Evolutionary conservation across 1,284 basidiomycete genomes (phyloP).

Genomic region (Marasmius sp.): DNA sequence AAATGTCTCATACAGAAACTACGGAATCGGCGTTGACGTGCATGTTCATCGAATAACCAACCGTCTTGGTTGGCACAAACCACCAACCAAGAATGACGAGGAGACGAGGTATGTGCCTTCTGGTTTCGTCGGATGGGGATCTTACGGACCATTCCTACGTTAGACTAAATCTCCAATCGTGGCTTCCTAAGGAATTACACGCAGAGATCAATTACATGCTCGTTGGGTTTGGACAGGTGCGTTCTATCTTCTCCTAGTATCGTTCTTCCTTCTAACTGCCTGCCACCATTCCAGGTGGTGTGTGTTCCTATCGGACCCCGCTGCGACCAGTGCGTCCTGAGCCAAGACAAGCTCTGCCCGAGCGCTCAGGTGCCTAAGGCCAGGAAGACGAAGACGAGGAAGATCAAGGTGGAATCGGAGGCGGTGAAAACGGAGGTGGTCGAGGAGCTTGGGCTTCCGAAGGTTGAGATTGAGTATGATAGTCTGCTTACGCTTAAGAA

Average conservation of each 20-base stretch:
- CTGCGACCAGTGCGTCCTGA: slow-evolving; percentile 77
- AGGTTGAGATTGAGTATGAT: no score
- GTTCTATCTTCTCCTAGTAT: neutral
- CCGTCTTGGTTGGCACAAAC: slow-evolving; percentile 87
- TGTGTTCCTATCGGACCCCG: slow-evolving; percentile 83
- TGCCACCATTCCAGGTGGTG: slow-evolving; percentile 50
- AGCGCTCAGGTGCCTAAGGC: slow-evolving; percentile 37
- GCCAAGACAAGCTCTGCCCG: slow-evolving; percentile 54
- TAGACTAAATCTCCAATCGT: slow-evolving; percentile 86
- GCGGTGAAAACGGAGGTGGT: no score
- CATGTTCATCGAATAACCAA: slow-evolving; percentile 97
- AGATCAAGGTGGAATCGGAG: neutral
- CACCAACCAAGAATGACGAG: slow-evolving; percentile 83
- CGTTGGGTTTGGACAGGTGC: slow-evolving; percentile 91
- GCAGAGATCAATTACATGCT: slow-evolving; percentile 85
- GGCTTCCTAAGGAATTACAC: slow-evolving; percentile 82
- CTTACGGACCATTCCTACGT: neutral
- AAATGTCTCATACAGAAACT: slow-evolving; percentile 53
- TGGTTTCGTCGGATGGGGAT: neutral
- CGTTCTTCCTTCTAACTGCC: neutral
- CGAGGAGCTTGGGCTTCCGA: no score
- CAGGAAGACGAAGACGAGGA: slow-evolving; percentile 21
- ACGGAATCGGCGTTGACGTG: slow-evolving; percentile 95
- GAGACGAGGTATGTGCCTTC: slow-evolving; percentile 68
- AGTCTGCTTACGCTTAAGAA: no score